These are phyloP conservation scores for Lentinula sp. DNA, from an alignment of 768 basidiomycete species.

Conservation along the genomic window DNA sequence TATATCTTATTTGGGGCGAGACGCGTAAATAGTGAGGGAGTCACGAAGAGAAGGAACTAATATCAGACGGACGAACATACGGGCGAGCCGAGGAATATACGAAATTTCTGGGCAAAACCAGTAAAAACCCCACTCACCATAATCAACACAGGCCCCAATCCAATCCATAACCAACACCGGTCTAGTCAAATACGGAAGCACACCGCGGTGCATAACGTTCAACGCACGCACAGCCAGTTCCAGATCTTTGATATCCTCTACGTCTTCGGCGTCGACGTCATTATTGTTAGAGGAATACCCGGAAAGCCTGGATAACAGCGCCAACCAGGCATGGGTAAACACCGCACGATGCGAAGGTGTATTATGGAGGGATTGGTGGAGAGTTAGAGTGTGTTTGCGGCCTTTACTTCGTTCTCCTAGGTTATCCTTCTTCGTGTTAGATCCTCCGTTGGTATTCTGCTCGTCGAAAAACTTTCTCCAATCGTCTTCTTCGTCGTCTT, in stretches of 20 bases:
- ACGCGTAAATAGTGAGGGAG: too few species aligned
- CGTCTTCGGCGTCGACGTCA: slow-evolving; percentile 17
- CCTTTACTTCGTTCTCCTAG: slow-evolving; percentile 20
- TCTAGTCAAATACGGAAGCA: slow-evolving; percentile 78
- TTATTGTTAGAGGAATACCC: slow-evolving; percentile 3
- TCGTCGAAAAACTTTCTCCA: slow-evolving; percentile 88
- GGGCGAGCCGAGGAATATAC: too few species aligned
- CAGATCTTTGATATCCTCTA: slow-evolving; percentile 30
- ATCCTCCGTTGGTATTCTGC: slow-evolving; percentile 20
- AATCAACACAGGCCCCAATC: slow-evolving; percentile 79
- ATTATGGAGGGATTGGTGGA: slow-evolving; percentile 75
- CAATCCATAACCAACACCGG: slow-evolving; percentile 87
- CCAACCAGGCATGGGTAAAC: slow-evolving; percentile 79
- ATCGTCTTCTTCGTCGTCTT: slow-evolving; percentile 45
- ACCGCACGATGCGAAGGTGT: slow-evolving; percentile 73
- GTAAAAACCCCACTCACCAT: slow-evolving; percentile 40
- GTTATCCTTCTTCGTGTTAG: too few species aligned
- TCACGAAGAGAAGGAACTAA: too few species aligned
- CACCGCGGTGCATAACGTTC: slow-evolving; percentile 75
- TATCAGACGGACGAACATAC: too few species aligned
- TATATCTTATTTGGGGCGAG: too few species aligned
- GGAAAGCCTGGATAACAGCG: slow-evolving; percentile 57
- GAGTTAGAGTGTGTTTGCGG: slow-evolving; percentile 58
- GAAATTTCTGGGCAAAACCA: too few species aligned
- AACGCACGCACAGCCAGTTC: slow-evolving; percentile 52